Evolutionary conservation across 2,329 filamentous ascomycete genomes (phyloP).

Genomic region (Penicillium sp.): DNA sequence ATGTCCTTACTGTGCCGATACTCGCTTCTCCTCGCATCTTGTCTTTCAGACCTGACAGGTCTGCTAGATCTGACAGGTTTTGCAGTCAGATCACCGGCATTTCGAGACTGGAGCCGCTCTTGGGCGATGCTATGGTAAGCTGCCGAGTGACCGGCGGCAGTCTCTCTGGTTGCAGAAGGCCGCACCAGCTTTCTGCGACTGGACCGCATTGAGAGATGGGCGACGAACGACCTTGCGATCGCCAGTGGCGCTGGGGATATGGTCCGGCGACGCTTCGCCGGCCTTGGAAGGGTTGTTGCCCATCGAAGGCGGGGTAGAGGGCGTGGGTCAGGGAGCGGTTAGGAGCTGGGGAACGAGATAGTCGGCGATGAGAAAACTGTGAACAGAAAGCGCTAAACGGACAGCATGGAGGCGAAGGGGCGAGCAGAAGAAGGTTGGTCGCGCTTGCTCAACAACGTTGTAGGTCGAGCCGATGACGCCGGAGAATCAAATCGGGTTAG

Average conservation of each 20-base stretch:
- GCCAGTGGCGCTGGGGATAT: conserved; percentile 23
- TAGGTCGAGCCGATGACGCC: conserved; percentile 21
- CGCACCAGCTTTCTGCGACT: conserved; percentile 37
- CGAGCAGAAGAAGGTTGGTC: conserved; percentile 11
- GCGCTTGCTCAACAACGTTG: conserved; percentile 2
- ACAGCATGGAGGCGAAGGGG: conserved; percentile 22
- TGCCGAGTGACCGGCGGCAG: conserved; percentile 38
- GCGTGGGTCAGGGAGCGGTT: not conserved
- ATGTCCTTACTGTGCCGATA: conserved; percentile 21
- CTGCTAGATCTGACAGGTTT: conserved; percentile 20
- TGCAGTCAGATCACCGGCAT: conserved; percentile 30
- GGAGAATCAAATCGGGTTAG: conserved; percentile 16
- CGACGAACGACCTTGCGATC: conserved; percentile 40
- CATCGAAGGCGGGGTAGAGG: conserved; percentile 36
- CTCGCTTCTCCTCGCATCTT: conserved; percentile 22
- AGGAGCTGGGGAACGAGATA: conserved; percentile 5
- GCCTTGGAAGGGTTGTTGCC: conserved; percentile 47
- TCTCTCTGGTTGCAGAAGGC: conserved; percentile 43
- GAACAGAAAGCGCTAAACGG: conserved; percentile 15
- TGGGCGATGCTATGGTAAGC: conserved; percentile 36
- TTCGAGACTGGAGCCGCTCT: conserved; percentile 41
- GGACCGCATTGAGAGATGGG: conserved; percentile 39
- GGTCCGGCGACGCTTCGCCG: conserved; percentile 28
- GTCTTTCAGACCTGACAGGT: conserved; percentile 22
- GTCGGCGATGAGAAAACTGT: conserved; percentile 5